Evolutionary conservation across 768 basidiomycete genomes (phyloP).

Genomic region (Sistotremastrum niveocremeum): DNA sequence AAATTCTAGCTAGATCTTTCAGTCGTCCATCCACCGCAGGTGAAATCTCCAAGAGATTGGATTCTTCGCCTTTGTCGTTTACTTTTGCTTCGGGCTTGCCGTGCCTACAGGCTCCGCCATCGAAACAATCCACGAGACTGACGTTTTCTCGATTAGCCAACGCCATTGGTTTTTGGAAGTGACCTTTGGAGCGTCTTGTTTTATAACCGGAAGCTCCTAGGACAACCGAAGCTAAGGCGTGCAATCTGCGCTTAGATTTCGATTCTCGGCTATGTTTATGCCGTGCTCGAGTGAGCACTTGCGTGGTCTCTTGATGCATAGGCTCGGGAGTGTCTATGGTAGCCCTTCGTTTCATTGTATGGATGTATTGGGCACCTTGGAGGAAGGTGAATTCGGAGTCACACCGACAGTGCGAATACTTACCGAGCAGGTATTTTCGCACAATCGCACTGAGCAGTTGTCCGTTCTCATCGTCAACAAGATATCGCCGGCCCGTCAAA

Average conservation of each 20-base stretch:
- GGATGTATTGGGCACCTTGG: constrained; percentile 62
- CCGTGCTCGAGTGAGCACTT: constrained; percentile 35
- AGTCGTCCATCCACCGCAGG: constrained; percentile 58
- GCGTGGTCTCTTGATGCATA: constrained; percentile 31
- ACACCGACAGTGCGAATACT: constrained; percentile 3
- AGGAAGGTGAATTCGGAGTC: not conserved
- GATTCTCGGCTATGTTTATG: constrained; percentile 21
- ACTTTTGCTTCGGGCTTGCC: constrained; percentile 15
- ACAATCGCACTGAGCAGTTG: constrained; percentile 68
- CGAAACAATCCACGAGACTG: constrained; percentile 61
- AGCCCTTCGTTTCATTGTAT: constrained; percentile 37
- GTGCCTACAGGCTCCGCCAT: constrained; percentile 36
- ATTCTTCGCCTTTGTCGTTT: constrained; percentile 16
- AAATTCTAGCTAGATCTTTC: constrained; percentile 32
- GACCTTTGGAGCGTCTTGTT: constrained; percentile 33
- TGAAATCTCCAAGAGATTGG: constrained; percentile 43
- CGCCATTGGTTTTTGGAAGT: constrained; percentile 46
- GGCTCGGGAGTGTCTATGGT: constrained; percentile 16
- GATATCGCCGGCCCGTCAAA: constrained; percentile 47
- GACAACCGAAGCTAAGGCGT: constrained; percentile 25
- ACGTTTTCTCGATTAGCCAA: constrained; percentile 61
- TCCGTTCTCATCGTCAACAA: constrained; percentile 78
- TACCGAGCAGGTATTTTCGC: constrained; percentile 75
- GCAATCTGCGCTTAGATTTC: constrained; percentile 31
- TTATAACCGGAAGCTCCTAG: constrained; percentile 5